Evolutionary conservation across 768 basidiomycete genomes (phyloP), one percentile per base, ranked within the genome.

Genomic region (Mycena metata): DNA sequence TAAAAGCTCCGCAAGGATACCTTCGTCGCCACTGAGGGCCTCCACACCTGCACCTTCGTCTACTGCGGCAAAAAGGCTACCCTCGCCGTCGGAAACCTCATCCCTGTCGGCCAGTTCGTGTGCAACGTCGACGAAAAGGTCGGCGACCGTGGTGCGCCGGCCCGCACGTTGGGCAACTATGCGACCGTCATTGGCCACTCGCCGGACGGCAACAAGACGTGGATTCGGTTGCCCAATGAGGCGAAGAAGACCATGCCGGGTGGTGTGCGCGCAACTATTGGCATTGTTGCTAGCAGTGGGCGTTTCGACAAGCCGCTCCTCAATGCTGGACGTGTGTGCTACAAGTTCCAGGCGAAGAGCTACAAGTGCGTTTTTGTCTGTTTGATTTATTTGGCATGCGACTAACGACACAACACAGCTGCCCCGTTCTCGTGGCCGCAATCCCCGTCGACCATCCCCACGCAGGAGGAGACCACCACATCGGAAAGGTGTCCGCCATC

Each of bases 381-480:
- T 33, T 36, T 23, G 36, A 45, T 9, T 42, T 35, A 42, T 10
- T 35, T 47, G 21, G 59, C 23, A 10, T 60, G 13, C 17, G 60
- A 17, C 71, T 57, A 45, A 45, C 39, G 51, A 47, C 16, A 12
- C 66, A 55, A 60, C 73, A 2, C 76, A 95, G 92, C 91, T 95
- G 94, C 94, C 94, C 74, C 93, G 94, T 85, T 95, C 94, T 89
- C 96, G 97, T 99, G 81, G 98, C 98, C 77, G 98, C 99, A 97
- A 96, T 96, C 84, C 94, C 94, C 74, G 93, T 95, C 45, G 93
- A 96, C 86, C 95, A 30, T 30, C 30, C 30, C 30, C 30, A 98
- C 81, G 98, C 97, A 91, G 97, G 97, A 92, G 96, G 96, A 92
- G 98, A 98, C 86, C 96, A 98, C 79, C 94, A 98, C 79, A 99